Base-by-base conservation (phyloP, 495 filamentous ascomycete genomes). In the Astrocystis sublimbata region DNA sequence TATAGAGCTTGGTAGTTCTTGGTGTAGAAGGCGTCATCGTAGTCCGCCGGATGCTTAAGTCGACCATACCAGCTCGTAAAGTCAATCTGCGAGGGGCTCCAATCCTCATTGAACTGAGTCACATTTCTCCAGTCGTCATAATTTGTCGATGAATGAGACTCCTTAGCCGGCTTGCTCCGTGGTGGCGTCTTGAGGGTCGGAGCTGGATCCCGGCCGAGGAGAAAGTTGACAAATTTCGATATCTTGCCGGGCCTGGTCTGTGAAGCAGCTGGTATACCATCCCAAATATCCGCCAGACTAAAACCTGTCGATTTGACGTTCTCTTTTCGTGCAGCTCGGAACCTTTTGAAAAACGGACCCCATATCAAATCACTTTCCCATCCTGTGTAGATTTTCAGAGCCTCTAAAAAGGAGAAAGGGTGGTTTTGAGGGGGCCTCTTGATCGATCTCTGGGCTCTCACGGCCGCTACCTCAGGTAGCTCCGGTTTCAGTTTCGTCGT, bases 1-100 rank as follows among this genome's bases (percentile, higher is more conserved):
- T 70, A 72, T 3, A 72, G 35, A 9, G 53, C 57, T 9, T 15
- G 3, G 36, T 63, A 70, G 35, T 68, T 66, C 15, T 1, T 30
- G 40, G 28, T 42, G 42, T 58, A 72, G 24, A 70, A 72, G 1
- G 61, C n/a, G 21, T 72, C 59, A 31, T 66, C 52, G 46, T 68
- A 68, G 46, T 72, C 70, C 4, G 19, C 42, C n/a, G 68, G 59
- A 15, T 70, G 67, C 35, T 24, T 54, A 2, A 21, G 7, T 6
- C 35, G 30, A 3, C 53, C 53, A 8, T 68, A 51, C 19, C 66
- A 58, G 4, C 28, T 26, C n/a, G 35, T 40, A 40, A 72, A 60
- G 36, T 72, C 63, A 35, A 70, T 60, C 2, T 58, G 69, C 8
- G 69, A 49, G 7, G 69, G 69, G 61, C 67, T 53, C 65, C 62